Evolutionary conservation across 352 stramenopile species (phyloP).

Genomic region (Phytophthora vignae): DNA sequence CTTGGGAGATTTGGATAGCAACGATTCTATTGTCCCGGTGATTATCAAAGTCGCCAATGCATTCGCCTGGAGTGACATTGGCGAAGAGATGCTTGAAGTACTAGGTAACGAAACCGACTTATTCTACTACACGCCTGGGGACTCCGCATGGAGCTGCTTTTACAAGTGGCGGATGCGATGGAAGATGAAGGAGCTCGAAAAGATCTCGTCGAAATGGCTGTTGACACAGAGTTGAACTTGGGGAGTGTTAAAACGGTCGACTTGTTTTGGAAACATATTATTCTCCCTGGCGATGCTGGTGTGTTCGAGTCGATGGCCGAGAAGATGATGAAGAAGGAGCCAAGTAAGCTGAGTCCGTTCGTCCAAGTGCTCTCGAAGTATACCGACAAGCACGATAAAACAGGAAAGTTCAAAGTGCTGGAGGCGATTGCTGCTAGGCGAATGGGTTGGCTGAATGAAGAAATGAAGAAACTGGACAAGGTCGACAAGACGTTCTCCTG

Average conservation of each 20-base stretch:
- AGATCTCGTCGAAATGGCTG: not conserved
- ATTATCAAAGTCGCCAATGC: not conserved
- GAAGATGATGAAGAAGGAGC: not conserved
- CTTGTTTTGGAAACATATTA: not conserved
- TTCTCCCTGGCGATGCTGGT: not conserved
- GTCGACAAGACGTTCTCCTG: slow-evolving; percentile 28
- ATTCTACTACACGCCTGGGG: not conserved
- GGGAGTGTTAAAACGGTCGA: not conserved
- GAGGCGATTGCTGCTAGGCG: not conserved
- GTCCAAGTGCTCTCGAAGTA: not conserved
- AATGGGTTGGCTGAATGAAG: slow-evolving; percentile 13
- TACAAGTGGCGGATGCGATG: slow-evolving; percentile 3
- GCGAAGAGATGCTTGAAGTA: not conserved
- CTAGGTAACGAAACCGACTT: not conserved
- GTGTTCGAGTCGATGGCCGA: not conserved
- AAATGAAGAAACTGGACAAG: slow-evolving; percentile 1
- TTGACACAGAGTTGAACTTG: not conserved
- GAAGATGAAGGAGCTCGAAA: not conserved
- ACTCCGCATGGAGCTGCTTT: not conserved
- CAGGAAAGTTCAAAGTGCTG: not conserved
- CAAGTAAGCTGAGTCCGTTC: not conserved
- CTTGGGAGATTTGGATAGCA: not conserved
- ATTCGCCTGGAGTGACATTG: slow-evolving; percentile 26
- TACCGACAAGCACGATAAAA: not conserved
- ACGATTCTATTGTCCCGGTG: not conserved